Conservation (phyloP, 1,139 yeast species). For the Blastobotrys capitulatus region DNA sequence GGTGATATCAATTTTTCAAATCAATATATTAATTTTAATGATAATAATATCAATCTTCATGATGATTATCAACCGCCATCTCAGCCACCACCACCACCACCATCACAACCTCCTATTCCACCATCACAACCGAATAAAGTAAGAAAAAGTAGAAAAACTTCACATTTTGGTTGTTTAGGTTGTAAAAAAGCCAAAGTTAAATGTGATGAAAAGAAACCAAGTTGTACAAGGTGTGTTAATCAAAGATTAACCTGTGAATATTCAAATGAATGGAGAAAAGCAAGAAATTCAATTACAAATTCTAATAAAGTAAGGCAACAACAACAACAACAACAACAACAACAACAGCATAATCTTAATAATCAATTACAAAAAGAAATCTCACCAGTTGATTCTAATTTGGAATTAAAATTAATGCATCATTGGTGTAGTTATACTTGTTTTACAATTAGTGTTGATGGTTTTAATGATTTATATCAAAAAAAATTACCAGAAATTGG, state of each 20-base stretch:
- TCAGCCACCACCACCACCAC: no score
- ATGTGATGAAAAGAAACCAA: conserved; percentile 7
- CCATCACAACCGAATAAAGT: no score
- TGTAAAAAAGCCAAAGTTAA: conserved; percentile 9
- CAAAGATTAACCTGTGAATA: conserved; percentile 6
- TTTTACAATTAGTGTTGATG: background rate
- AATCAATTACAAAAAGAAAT: background rate
- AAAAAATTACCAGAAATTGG: conserved; percentile 5
- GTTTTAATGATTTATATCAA: background rate
- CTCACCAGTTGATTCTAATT: background rate
- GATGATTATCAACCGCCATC: no score
- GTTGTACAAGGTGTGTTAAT: conserved; percentile 4
- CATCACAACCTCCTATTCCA: no score
- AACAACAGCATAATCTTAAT: background rate
- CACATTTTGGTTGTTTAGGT: conserved; percentile 7
- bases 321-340: no score
- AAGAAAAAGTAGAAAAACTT: conserved; percentile 1
- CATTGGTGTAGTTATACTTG: conserved; percentile 6
- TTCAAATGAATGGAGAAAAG: conserved; percentile 5
- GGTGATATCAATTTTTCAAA: no score
- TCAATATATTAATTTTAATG: no score
- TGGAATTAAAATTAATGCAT: conserved; percentile 7
- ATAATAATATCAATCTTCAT: no score
- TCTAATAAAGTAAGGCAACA: background rate
- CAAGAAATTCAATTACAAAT: background rate